Evolutionary conservation across 257 asterid genomes (phyloP).

Genomic region (Solanum megistacrolobum): DNA sequence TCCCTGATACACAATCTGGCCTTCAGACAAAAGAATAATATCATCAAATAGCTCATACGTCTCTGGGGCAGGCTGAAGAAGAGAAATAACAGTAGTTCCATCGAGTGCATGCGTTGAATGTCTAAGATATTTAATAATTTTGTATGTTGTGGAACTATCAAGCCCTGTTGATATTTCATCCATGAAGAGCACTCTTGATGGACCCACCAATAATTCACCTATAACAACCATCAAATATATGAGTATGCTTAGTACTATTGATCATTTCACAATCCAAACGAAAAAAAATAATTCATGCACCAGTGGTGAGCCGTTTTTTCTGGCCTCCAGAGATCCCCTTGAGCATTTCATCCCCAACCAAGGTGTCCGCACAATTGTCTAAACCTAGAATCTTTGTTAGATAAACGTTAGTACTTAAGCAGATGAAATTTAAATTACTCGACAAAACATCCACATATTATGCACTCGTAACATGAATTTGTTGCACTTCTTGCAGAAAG

Average conservation of each 20-base stretch:
- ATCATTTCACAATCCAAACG: slow-evolving; percentile 1
- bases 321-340: slow-evolving; percentile 98
- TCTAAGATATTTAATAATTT: slow-evolving; percentile 68
- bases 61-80: slow-evolving; percentile 99
- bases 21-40: slow-evolving; percentile 74
- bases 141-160: slow-evolving; percentile 88
- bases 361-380: slow-evolving; percentile 82
- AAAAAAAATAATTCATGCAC: slow-evolving; percentile 22
- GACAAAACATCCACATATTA: background rate
- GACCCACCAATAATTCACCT: slow-evolving; percentile 87
- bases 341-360: slow-evolving; percentile 94
- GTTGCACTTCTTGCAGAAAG: background rate
- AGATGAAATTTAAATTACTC: background rate
- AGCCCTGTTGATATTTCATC: slow-evolving; percentile 97
- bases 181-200: slow-evolving; percentile 80
- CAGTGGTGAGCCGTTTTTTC: slow-evolving; percentile 86
- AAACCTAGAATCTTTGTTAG: slow-evolving; percentile 89
- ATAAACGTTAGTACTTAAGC: slow-evolving; percentile 13
- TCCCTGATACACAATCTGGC: slow-evolving; percentile 89
- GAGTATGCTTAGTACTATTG: slow-evolving; percentile 8
- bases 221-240: slow-evolving; percentile 20
- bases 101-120: slow-evolving; percentile 76
- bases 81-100: slow-evolving; percentile 73
- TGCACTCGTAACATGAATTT: background rate
- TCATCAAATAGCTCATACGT: slow-evolving; percentile 92